A percentile compares a stretch with the other conserved stretches of the same genome.
These are phyloP conservation scores for Pseudogymnoascus sp. DNA, from an alignment of 2,329 filamentous ascomycete genomes.

Conservation along the genomic window DNA sequence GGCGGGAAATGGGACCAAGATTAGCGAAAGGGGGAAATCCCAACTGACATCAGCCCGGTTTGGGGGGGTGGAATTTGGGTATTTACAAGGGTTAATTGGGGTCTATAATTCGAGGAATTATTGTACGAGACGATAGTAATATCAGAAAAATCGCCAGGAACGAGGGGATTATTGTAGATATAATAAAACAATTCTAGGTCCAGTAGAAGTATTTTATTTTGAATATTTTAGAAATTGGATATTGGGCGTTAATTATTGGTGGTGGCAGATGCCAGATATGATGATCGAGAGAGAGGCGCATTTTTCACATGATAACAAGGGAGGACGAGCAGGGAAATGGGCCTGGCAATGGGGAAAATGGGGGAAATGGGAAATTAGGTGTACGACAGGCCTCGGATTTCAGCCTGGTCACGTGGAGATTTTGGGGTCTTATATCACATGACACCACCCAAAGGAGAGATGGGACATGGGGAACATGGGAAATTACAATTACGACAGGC, in stretches of 20 bases:
- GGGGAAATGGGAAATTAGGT: neutral
- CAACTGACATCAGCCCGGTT: neutral
- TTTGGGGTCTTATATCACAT: neutral
- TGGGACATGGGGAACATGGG: neutral
- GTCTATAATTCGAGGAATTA: neutral
- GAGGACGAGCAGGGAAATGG: too few species aligned
- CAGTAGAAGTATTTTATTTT: neutral
- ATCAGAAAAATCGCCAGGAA: neutral
- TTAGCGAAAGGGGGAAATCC: conserved; percentile 8
- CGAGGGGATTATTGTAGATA: neutral
- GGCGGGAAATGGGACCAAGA: neutral
- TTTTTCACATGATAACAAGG: neutral
- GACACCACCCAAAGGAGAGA: neutral
- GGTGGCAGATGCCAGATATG: neutral
- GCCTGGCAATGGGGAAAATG: neutral
- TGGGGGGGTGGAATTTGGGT: neutral
- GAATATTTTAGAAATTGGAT: neutral
- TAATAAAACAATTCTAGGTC: neutral
- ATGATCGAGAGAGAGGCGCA: neutral
- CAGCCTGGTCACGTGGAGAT: neutral
- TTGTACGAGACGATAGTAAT: neutral
- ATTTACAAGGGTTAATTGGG: neutral
- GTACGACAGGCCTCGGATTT: neutral
- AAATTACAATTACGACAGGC: neutral
- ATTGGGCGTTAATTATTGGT: neutral